Percentiles rank a stretch among this genome's conserved stretches.
phyloP scores from a whole-genome alignment of 768 basidiomycete genomes.

The Lactarius pseudohatsudake region DNA sequence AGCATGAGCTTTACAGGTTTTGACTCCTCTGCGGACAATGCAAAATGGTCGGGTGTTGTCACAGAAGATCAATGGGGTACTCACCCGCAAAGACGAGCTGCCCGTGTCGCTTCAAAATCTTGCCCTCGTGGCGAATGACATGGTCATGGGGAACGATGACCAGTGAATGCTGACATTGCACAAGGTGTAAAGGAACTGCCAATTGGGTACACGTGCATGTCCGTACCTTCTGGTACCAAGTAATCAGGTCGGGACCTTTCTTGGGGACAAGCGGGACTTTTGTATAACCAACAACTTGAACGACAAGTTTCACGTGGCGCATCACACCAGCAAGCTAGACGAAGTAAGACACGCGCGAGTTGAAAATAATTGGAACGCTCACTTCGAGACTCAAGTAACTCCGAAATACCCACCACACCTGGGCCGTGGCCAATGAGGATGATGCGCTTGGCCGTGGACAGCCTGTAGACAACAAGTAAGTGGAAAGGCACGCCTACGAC shows the following conservation, averaged over 20 bases:
- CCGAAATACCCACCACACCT: constrained; percentile 74
- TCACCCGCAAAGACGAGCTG: constrained; percentile 61
- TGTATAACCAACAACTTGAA: constrained; percentile 29
- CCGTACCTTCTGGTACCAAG: constrained; percentile 73
- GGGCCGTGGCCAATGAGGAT: constrained; percentile 87
- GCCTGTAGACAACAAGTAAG: constrained; percentile 41
- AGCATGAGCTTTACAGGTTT: constrained; percentile 77
- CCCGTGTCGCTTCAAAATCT: constrained; percentile 60
- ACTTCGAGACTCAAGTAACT: constrained; percentile 74
- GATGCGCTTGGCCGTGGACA: constrained; percentile 70
- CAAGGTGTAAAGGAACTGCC: constrained; percentile 8
- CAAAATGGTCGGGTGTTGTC: neutral
- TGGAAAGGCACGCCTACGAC: constrained; percentile 7
- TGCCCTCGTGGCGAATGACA: constrained; percentile 43
- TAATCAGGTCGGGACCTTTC: constrained; percentile 21
- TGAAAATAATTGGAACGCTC: constrained; percentile 30
- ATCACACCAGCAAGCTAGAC: constrained; percentile 51
- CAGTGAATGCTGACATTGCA: constrained; percentile 61
- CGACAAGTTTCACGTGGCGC: constrained; percentile 35
- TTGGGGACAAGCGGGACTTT: constrained; percentile 29
- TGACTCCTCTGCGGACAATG: constrained; percentile 51
- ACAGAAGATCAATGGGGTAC: constrained; percentile 23
- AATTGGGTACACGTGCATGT: neutral
- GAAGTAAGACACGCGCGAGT: constrained; percentile 2
- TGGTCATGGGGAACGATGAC: constrained; percentile 69